These are phyloP conservation scores for Colletotrichum gloeosporioides DNA, from an alignment of 2,329 filamentous ascomycete species.

Conservation along the genomic window DNA sequence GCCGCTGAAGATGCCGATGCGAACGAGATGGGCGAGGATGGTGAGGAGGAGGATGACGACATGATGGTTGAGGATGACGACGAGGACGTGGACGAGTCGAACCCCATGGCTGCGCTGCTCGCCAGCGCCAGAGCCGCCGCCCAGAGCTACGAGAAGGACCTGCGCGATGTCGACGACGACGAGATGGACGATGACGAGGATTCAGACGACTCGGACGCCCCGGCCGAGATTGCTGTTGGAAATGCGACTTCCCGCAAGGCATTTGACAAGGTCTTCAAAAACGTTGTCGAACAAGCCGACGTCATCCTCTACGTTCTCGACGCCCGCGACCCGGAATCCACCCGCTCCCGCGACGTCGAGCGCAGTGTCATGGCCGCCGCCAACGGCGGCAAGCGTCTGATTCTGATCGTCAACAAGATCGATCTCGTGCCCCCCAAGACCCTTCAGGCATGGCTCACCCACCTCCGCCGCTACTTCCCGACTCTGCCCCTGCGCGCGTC, in stretches of 20 bases:
- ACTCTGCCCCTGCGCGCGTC: constrained; percentile 89
- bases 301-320: constrained; percentile 94
- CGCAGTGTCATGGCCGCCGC: constrained; percentile 90
- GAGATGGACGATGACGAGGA: constrained; percentile 46
- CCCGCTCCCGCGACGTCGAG: constrained; percentile 88
- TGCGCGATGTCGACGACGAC: constrained; percentile 63
- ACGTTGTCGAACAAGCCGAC: constrained; percentile 87
- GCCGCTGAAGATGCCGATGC: constrained; percentile 43
- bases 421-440: constrained; percentile 85
- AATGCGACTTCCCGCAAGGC: constrained; percentile 77
- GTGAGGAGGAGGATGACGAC: constrained; percentile 52
- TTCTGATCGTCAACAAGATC: constrained; percentile 94
- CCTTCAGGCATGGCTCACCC: constrained; percentile 82
- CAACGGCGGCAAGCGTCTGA: constrained; percentile 82
- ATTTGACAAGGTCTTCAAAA: constrained; percentile 96
- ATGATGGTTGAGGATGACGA: constrained; percentile 56
- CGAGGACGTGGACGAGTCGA: constrained; percentile 70
- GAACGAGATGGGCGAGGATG: constrained; percentile 50
- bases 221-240: constrained; percentile 54
- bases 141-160: constrained; percentile 72
- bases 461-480: constrained; percentile 89
- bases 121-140: constrained; percentile 84
- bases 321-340: constrained; percentile 89
- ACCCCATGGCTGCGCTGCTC: constrained; percentile 91
- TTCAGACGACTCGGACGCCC: constrained; percentile 62